Evolutionary conservation across 2,329 filamentous ascomycete species (phyloP).

Genomic region (Xylariaceae sp.): DNA sequence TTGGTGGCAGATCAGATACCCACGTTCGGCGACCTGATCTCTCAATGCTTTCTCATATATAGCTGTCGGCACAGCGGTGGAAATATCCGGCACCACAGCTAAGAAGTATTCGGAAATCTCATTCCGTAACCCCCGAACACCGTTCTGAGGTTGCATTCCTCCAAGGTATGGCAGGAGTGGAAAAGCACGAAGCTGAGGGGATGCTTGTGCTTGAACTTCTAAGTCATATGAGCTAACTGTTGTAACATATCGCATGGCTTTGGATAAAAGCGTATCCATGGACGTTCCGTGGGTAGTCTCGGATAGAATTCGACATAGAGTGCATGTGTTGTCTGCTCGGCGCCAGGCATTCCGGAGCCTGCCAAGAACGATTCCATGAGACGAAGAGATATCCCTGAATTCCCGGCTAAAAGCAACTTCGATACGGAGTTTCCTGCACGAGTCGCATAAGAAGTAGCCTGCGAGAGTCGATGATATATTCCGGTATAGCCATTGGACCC

Average conservation of each 20-base stretch:
- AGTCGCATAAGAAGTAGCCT: not conserved
- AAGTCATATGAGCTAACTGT: no score
- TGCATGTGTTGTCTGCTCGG: not conserved
- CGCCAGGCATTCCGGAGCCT: not conserved
- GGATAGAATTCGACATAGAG: no score
- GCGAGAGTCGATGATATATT: not conserved
- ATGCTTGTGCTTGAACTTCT: not conserved
- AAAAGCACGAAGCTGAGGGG: not conserved
- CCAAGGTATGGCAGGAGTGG: not conserved
- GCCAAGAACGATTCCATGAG: not conserved
- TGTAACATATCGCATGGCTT: no score
- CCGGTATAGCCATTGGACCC: not conserved
- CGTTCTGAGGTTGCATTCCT: not conserved
- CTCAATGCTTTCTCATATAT: not conserved
- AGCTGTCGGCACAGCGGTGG: not conserved
- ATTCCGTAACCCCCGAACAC: not conserved
- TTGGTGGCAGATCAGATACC: not conserved
- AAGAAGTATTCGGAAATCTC: slow-evolving; percentile 1
- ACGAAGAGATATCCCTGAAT: not conserved
- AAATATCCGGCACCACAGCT: not conserved
- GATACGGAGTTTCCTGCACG: not conserved
- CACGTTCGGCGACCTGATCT: not conserved
- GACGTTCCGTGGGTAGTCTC: no score
- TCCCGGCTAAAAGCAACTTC: not conserved
- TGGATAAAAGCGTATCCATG: no score